Conservation (phyloP, 2,329 filamentous ascomycete species). For the Sporothrix dimorphospora region DNA sequence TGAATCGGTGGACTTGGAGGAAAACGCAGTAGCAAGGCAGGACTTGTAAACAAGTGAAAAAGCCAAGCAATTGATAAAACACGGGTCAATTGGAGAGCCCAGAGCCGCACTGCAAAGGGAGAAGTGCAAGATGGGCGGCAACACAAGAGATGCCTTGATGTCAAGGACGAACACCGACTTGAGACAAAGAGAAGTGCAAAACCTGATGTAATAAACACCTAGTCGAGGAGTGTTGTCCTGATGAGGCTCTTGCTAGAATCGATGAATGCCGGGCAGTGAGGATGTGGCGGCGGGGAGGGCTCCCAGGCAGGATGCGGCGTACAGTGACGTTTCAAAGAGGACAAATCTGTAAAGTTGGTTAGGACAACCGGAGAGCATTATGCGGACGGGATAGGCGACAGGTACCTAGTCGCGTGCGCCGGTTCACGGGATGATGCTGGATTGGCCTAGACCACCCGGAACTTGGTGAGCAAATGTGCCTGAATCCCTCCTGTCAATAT, state of each 20-base stretch:
- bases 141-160: background rate
- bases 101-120: background rate
- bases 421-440: conserved; percentile 16
- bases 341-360: background rate
- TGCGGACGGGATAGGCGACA: background rate
- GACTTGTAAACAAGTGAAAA: background rate
- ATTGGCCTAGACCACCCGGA: conserved; percentile 14
- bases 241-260: background rate
- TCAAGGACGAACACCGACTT: background rate
- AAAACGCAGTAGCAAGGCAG: background rate
- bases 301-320: conserved; percentile 8
- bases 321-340: background rate
- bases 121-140: background rate
- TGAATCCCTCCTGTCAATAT: conserved; percentile 3
- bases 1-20: background rate
- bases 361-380: background rate
- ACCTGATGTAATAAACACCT: background rate
- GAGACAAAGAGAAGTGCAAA: background rate
- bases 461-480: background rate
- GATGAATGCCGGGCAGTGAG: conserved; percentile 1
- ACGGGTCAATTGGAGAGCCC: background rate
- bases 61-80: background rate
- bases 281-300: background rate
- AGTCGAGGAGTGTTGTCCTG: too few relatives aligned
- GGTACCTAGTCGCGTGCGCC: conserved; percentile 1